These are phyloP conservation scores for Fraxinus americana DNA, from an alignment of 257 asterid genomes.

Conservation along the genomic window DNA sequence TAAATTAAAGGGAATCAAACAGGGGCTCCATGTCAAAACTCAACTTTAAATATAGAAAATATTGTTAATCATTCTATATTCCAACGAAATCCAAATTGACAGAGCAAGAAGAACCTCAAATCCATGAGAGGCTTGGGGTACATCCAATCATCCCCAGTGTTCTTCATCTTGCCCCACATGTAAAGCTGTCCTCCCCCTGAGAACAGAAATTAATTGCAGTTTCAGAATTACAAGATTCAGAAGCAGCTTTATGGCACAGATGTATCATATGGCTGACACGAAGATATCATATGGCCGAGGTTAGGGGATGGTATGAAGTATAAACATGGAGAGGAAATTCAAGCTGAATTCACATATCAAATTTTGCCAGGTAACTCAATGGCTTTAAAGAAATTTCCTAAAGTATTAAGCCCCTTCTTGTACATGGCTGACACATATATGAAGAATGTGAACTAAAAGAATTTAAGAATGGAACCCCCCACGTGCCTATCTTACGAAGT, in stretches of 20 bases:
- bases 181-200: constrained; percentile 99
- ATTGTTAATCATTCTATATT: not conserved
- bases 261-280: not conserved
- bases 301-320: not conserved
- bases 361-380: not conserved
- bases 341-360: not conserved
- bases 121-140: constrained; percentile 98
- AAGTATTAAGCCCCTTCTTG: not conserved
- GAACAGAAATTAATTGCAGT: not conserved
- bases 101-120: constrained; percentile 60
- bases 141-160: constrained; percentile 97
- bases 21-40: not conserved
- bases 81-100: constrained; percentile 12
- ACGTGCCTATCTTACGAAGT: not conserved
- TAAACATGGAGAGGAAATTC: not conserved
- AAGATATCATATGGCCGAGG: not conserved
- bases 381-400: not conserved
- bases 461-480: not conserved
- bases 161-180: constrained; percentile 99
- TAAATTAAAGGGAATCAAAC: no score
- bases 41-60: not conserved
- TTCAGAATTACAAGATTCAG: constrained; percentile 14
- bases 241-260: not conserved
- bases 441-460: not conserved
- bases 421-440: not conserved